These are phyloP conservation scores for Zizania palustris DNA, from an alignment of 202 grass and related monocot species.

Conservation along the genomic window DNA sequence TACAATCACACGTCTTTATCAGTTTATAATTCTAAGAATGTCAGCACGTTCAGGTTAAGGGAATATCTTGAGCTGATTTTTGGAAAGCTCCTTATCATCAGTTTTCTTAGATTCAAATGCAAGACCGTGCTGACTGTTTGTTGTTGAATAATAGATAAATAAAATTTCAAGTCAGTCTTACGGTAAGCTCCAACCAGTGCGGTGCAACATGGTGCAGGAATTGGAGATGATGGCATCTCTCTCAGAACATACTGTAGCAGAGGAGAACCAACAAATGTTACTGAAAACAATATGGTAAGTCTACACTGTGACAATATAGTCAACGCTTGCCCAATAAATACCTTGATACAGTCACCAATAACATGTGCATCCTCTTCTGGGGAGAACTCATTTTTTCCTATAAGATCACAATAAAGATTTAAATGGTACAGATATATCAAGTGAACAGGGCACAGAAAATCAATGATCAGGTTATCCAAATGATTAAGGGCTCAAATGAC, in stretches of 20 bases:
- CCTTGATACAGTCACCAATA: slow-evolving; percentile 99
- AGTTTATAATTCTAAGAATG: slow-evolving; percentile 36
- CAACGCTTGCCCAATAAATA: slow-evolving; percentile 47
- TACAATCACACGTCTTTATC: slow-evolving; percentile 48
- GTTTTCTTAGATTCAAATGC: background rate
- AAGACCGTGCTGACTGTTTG: slow-evolving; percentile 9
- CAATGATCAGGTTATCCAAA: slow-evolving; percentile 9
- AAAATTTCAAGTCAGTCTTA: slow-evolving; percentile 57
- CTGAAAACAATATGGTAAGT: slow-evolving; percentile 22
- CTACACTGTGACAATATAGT: slow-evolving; percentile 28
- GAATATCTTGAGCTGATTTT: slow-evolving; percentile 33
- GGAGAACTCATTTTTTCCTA: slow-evolving; percentile 89
- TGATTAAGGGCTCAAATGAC: background rate
- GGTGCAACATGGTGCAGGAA: slow-evolving; percentile 90
- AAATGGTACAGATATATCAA: slow-evolving; percentile 30
- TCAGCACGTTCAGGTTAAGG: background rate
- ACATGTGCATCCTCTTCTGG: slow-evolving; percentile 96
- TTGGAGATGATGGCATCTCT: slow-evolving; percentile 85
- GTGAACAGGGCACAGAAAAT: slow-evolving; percentile 24
- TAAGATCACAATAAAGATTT: slow-evolving; percentile 47
- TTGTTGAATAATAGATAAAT: slow-evolving; percentile 18
- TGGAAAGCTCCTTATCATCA: slow-evolving; percentile 28
- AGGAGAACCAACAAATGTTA: slow-evolving; percentile 40
- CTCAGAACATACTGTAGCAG: slow-evolving; percentile 79
- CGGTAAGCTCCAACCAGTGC: slow-evolving; percentile 82